A percentile compares a stretch with the other conserved stretches of the same genome.
These are phyloP conservation scores for Marasmius fiardii DNA, from an alignment of 1,284 basidiomycete species.

Conservation along the genomic window DNA sequence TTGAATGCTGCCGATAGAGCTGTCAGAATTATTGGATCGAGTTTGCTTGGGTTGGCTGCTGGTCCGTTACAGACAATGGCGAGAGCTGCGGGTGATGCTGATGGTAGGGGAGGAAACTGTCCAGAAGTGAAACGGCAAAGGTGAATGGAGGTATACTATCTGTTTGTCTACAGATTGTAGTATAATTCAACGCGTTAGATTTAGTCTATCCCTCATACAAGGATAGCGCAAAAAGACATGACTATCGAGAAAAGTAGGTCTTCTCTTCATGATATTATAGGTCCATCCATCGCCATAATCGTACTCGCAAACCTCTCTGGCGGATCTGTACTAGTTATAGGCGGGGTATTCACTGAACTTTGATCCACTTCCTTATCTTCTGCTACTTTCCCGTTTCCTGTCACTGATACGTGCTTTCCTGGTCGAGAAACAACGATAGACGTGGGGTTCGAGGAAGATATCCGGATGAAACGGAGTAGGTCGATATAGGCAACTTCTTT, in stretches of 20 bases:
- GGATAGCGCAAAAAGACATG: no score
- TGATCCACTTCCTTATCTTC: slow-evolving; percentile 15
- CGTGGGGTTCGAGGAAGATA: slow-evolving; percentile 54
- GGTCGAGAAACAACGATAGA: slow-evolving; percentile 49
- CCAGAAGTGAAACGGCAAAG: no score
- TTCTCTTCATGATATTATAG: slow-evolving; percentile 1
- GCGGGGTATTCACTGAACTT: slow-evolving; percentile 15
- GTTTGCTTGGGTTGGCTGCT: neutral
- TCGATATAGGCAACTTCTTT: slow-evolving; percentile 72
- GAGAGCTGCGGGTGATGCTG: neutral
- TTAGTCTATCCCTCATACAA: no score
- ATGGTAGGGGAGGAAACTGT: no score
- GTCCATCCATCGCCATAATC: slow-evolving; percentile 40
- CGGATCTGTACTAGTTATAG: slow-evolving; percentile 23
- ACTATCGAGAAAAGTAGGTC: no score
- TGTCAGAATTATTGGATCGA: neutral
- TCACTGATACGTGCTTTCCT: slow-evolving; percentile 51
- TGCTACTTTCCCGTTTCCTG: slow-evolving; percentile 17
- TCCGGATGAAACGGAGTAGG: slow-evolving; percentile 72
- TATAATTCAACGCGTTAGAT: no score
- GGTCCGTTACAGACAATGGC: neutral
- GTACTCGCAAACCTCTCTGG: slow-evolving; percentile 37
- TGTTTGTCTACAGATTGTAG: no score
- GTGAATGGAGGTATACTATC: neutral
- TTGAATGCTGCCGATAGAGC: slow-evolving; percentile 16